phyloP scores from a whole-genome alignment of 805 yeast genomes.

The Starmera amethionina region DNA sequence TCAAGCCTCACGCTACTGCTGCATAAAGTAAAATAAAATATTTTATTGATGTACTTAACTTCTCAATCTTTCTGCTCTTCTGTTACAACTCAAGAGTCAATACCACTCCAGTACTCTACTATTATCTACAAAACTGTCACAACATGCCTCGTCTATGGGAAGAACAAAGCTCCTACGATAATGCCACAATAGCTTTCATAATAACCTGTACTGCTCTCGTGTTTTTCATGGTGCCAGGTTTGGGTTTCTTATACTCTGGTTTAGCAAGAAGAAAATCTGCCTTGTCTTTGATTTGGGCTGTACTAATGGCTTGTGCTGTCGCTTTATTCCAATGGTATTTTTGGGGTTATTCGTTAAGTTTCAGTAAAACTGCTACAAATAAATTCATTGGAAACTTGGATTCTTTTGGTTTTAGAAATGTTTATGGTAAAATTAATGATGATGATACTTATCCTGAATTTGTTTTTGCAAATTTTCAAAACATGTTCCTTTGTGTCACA shows the following conservation, averaged over 20 bases:
- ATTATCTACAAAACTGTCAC: no score
- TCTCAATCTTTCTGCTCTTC: no score
- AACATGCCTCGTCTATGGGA: slow-evolving; percentile 15
- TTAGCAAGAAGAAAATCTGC: slow-evolving; percentile 88
- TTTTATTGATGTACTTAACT: no score
- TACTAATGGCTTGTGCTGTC: slow-evolving; percentile 61
- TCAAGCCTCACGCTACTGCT: no score
- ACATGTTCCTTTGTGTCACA: slow-evolving; percentile 89
- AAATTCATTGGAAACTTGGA: slow-evolving; percentile 82
- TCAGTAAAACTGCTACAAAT: slow-evolving; percentile 69
- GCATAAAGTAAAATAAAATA: no score
- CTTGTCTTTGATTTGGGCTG: slow-evolving; percentile 72
- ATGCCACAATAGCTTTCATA: slow-evolving; percentile 39
- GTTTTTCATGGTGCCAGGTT: slow-evolving; percentile 89
- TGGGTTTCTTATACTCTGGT: slow-evolving; percentile 88
- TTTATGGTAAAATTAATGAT: slow-evolving; percentile 36
- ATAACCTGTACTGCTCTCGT: slow-evolving; percentile 61
- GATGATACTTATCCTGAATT: slow-evolving; percentile 62
- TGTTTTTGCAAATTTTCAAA: slow-evolving; percentile 78
- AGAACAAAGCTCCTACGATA: slow-evolving; percentile 28
- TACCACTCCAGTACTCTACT: no score
- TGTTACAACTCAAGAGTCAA: no score
- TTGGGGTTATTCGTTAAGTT: slow-evolving; percentile 96
- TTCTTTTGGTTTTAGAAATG: slow-evolving; percentile 71
- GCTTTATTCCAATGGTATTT: slow-evolving; percentile 90